Evolutionary conservation across 305 asterid genomes (phyloP).

Genomic region (Vinca major): DNA sequence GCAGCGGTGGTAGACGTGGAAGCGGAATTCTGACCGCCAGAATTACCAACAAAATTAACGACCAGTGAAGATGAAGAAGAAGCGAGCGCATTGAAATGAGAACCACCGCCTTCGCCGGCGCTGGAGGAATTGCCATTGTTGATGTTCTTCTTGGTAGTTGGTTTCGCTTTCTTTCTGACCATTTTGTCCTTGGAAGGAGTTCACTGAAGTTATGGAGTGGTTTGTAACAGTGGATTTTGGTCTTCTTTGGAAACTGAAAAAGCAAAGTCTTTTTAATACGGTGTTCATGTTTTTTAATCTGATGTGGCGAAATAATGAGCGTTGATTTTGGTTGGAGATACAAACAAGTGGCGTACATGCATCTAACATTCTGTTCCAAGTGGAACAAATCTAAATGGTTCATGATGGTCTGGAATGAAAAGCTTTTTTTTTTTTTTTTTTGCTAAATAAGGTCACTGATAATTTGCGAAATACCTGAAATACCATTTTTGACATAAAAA

Average conservation of each 20-base stretch:
- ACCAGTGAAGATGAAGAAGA: no score
- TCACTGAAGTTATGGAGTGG: background rate
- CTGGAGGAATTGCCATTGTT: background rate
- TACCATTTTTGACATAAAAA: no score
- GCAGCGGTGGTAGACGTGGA: no score
- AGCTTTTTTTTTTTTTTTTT: no score
- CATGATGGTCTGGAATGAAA: no score
- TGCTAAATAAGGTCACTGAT: no score
- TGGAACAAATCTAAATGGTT: no score
- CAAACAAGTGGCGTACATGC: constrained; percentile 31
- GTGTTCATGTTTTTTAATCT: background rate
- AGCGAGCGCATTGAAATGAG: no score
- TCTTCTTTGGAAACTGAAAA: constrained; percentile 7
- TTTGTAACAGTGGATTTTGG: no score
- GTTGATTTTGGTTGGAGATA: background rate
- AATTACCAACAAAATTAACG: no score
- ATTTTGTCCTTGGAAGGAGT: background rate
- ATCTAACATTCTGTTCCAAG: background rate
- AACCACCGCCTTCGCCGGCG: background rate
- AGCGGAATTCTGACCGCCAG: no score
- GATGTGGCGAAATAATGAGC: background rate
- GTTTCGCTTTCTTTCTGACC: constrained; percentile 13
- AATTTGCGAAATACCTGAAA: no score
- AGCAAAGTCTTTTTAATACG: background rate
- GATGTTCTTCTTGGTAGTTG: background rate